Percentiles rank a stretch among this genome's conserved stretches.
Evolutionary conservation across 768 basidiomycete genomes (phyloP).

Genomic region (Xerocomellus amylosporus): DNA sequence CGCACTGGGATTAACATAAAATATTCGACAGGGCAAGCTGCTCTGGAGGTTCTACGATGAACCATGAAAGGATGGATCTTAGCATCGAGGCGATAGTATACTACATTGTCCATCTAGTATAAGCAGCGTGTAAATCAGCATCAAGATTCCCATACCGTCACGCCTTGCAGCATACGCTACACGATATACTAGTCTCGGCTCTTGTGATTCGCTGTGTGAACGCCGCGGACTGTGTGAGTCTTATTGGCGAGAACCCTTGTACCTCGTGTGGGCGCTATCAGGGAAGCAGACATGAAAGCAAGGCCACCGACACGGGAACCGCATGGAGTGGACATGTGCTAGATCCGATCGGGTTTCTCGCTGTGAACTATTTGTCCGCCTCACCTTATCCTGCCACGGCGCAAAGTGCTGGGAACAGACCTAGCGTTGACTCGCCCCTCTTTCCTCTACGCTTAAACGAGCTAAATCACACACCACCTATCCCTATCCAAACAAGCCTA

Average conservation of each 20-base stretch:
- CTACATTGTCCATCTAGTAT: too few species aligned
- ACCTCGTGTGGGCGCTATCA: too few species aligned
- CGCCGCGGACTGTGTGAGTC: background rate
- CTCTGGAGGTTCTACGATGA: too few species aligned
- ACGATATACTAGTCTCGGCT: background rate
- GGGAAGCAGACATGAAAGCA: background rate
- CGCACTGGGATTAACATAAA: too few species aligned
- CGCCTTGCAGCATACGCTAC: too few species aligned
- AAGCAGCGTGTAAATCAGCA: too few species aligned
- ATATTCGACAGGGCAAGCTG: too few species aligned
- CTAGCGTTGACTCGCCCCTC: background rate
- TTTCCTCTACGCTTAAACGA: background rate
- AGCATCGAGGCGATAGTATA: too few species aligned
- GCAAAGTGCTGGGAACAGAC: background rate
- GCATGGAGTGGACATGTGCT: constrained; percentile 5
- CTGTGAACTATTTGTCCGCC: constrained; percentile 8
- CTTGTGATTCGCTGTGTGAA: background rate
- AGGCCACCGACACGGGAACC: background rate
- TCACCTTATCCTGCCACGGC: constrained; percentile 12
- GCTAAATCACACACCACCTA: background rate
- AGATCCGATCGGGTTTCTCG: constrained; percentile 12
- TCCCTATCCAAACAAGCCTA: background rate
- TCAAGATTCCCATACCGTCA: too few species aligned
- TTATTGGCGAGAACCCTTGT: too few species aligned
- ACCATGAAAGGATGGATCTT: too few species aligned